Base-by-base conservation (phyloP, 2,329 filamentous ascomycete species). In the Phaeosphaeriaceae sp. region DNA sequence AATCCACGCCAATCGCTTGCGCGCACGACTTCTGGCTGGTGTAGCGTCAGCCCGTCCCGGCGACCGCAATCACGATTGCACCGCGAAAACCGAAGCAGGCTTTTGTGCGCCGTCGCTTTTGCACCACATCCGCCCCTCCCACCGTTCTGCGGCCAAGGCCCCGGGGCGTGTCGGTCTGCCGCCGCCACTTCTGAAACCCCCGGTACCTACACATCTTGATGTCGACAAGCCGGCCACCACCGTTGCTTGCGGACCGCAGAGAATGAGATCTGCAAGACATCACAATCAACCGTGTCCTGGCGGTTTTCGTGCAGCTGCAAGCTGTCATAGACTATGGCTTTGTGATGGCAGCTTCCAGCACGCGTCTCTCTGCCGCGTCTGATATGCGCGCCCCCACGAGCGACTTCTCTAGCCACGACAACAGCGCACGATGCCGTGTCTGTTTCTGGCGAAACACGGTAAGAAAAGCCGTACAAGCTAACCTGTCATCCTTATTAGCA, bases 371-470 rank as follows among this genome's bases (percentile, higher is more conserved):
- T 49, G 69, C 72, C 55, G 59, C 63, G 52, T 71, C 69, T 47
- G 80, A 59, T 65, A 75, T 60, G 54, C 60, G 59, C 59, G 69
- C 64, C 59, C 78, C 77, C 57, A 64, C 64, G 61, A 80, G 64
- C 60, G 77, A 74, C 52, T 48, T 58, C 50, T 70, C 81, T 59
- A 97, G 77, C 92, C 92, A 97, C 30, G 73, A 75, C 57, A 97
- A 77, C 15, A 94, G 84, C 28, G 78, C 78, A 5, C 71, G 71
- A 76, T 93, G 92, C 55, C 83, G 85, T 32, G 89, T 89, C 82
- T 97, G 93, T 75, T 90, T 92, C 66, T 83, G 85, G 49, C 77
- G 75, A 68, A 97, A 82, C 26, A 95, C 88, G 52, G 83, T 80
- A 48, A 81, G 76, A 69, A 97, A 97, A 5, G 93, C 92, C 26